Evolutionary conservation across 306 rosid genomes (phyloP), one percentile per base, ranked within the genome.

Genomic region (Cucumis sativus): DNA sequence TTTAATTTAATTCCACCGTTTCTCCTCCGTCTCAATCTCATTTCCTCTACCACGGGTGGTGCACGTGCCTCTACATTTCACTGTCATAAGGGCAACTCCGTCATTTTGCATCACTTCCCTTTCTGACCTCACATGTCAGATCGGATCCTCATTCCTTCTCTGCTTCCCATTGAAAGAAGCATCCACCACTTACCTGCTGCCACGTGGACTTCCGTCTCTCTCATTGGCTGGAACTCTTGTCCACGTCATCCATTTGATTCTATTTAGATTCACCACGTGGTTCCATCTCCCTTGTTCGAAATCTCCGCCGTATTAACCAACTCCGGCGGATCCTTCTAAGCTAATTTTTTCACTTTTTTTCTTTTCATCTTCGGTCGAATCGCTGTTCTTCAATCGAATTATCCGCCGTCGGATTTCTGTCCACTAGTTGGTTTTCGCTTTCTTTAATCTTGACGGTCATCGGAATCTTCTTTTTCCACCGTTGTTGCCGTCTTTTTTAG

Each of bases 381-480:
- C 74, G 74, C 67, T 66, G 76, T 47, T 23, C 86, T 80, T 83
- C 73, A 37, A 73, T 40, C 67, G 7, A 76, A 15, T 69, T n/a
- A 60, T 66, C 59, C 77, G 56, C 88, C 90, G 79, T 83, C 72
- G 43, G 49, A 33, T 83, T 49, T 10, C 3, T 52, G 88, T 90
- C 91, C 56, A 70, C 88, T 84, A 88, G 68, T 39, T 75, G 87
- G 33, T 39, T 16, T 77, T 51, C 52, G 15, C 14, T 35, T 41
- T 60, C 15, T n/a, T n/a, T n/a, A 67, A 67, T 67, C 74, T 40
- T 18, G 10, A 35, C 25, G 8, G 14, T 25, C 54, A 41, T 25
- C 74, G 55, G 55, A 41, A 12, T 47, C 52, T 37, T 65, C 17
- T n/a, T 40, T 67, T 41, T 67, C 33, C 33, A 62, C 84, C 55